Evolutionary conservation across 2,329 filamentous ascomycete species (phyloP).

Genomic region (Penicillium psychrosexuale): DNA sequence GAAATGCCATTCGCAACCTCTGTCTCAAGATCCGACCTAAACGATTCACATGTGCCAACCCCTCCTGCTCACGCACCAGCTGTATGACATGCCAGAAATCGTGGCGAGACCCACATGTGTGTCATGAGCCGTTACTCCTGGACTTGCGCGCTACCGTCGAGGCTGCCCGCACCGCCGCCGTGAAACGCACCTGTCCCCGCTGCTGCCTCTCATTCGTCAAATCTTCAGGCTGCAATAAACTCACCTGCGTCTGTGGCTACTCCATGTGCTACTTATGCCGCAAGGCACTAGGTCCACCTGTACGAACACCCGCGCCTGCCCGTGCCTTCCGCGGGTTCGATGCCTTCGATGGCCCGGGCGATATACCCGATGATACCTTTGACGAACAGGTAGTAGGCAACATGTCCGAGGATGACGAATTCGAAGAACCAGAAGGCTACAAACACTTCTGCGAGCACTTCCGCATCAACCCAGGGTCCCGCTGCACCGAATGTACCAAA

Average conservation of each 20-base stretch:
- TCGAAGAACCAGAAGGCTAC: slow-evolving; percentile 67
- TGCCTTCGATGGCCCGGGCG: slow-evolving; percentile 44
- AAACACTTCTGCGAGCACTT: slow-evolving; percentile 96
- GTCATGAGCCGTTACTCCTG: slow-evolving; percentile 77
- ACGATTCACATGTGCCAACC: slow-evolving; percentile 72
- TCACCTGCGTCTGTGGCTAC: slow-evolving; percentile 93
- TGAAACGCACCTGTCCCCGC: slow-evolving; percentile 90
- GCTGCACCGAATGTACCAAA: slow-evolving; percentile 74
- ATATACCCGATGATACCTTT: slow-evolving; percentile 27
- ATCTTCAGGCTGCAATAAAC: slow-evolving; percentile 89
- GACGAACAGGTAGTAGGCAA: slow-evolving; percentile 5
- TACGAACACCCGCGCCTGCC: slow-evolving; percentile 9
- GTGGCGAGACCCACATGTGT: slow-evolving; percentile 86
- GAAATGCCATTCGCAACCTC: slow-evolving; percentile 62
- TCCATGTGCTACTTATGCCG: slow-evolving; percentile 98
- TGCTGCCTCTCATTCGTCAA: slow-evolving; percentile 94
- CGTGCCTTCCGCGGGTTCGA: slow-evolving; percentile 6
- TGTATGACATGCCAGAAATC: slow-evolving; percentile 78
- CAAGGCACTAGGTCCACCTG: slow-evolving; percentile 52
- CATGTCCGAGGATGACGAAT: slow-evolving; percentile 21
- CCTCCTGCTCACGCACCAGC: slow-evolving; percentile 65
- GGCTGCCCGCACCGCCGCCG: slow-evolving; percentile 85
- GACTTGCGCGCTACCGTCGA: slow-evolving; percentile 87
- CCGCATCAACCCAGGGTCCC: slow-evolving; percentile 70
- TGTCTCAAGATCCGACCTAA: slow-evolving; percentile 68